Evolutionary conservation across 345 rosid genomes (phyloP).

Genomic region (Camelina sativa): DNA sequence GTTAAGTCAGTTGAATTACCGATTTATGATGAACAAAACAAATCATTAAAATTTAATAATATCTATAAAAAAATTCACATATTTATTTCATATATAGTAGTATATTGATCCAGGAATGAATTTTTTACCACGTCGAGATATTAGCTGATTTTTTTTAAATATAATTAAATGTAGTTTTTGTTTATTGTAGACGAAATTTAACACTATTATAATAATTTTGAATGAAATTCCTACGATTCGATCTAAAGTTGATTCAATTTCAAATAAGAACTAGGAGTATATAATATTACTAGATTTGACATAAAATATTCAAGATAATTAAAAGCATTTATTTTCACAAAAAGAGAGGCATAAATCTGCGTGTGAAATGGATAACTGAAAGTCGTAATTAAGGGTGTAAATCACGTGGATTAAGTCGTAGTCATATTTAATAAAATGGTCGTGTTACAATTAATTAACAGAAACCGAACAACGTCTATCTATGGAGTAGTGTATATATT

Average conservation of each 20-base stretch:
- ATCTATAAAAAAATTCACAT: not conserved
- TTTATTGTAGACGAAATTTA: not conserved
- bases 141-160: too few relatives aligned
- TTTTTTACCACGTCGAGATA: not conserved
- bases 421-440: slow-evolving; percentile 23
- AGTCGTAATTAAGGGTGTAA: slow-evolving; percentile 30
- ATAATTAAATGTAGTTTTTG: not conserved
- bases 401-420: slow-evolving; percentile 39
- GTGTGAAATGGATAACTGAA: slow-evolving; percentile 25
- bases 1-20: not conserved
- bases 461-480: slow-evolving; percentile 3
- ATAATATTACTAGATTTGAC: too few relatives aligned
- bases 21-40: not conserved
- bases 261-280: too few relatives aligned
- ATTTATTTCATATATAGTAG: too few relatives aligned
- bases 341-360: not conserved
- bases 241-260: too few relatives aligned
- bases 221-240: too few relatives aligned
- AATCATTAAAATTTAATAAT: not conserved
- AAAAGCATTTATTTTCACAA: not conserved
- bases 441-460: slow-evolving; percentile 25
- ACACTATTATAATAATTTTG: not conserved
- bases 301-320: not conserved
- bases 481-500: not conserved
- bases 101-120: too few relatives aligned